Evolutionary conservation across 768 basidiomycete genomes (phyloP).

Genomic region (Boletales sp.): DNA sequence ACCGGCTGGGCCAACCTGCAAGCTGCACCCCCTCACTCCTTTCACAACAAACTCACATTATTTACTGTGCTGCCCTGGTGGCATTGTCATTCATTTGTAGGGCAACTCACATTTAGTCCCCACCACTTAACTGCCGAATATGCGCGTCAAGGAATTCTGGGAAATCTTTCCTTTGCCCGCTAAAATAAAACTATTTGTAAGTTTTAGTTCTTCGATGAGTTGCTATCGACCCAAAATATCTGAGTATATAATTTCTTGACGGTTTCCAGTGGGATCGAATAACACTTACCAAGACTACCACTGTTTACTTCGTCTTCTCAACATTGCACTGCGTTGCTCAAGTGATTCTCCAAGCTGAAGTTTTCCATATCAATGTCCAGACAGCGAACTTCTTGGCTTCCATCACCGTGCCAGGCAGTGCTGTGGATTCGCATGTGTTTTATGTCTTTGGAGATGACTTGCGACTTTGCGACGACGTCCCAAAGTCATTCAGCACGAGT

Average conservation of each 20-base stretch:
- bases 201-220: slow-evolving; percentile 14
- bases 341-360: slow-evolving; percentile 63
- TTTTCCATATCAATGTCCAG: slow-evolving; percentile 59
- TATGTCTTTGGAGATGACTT: slow-evolving; percentile 51
- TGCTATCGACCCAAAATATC: background rate
- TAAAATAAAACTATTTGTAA: slow-evolving; percentile 48
- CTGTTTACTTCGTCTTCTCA: slow-evolving; percentile 65
- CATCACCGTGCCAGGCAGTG: slow-evolving; percentile 49
- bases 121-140: slow-evolving; percentile 10
- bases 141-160: slow-evolving; percentile 42
- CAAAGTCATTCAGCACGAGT: slow-evolving; percentile 28
- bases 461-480: slow-evolving; percentile 55
- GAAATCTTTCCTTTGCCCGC: slow-evolving; percentile 33
- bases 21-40: slow-evolving; percentile 10
- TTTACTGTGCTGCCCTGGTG: slow-evolving; percentile 40
- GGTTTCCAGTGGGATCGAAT: slow-evolving; percentile 59
- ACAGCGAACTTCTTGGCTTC: slow-evolving; percentile 51
- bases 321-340: slow-evolving; percentile 64
- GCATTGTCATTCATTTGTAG: slow-evolving; percentile 32
- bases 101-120: background rate
- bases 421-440: slow-evolving; percentile 37
- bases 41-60: slow-evolving; percentile 1
- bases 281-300: slow-evolving; percentile 63
- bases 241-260: background rate
- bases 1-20: slow-evolving; percentile 36